phyloP scores from a whole-genome alignment of 345 rosid genomes.

The Linum lewisii region DNA sequence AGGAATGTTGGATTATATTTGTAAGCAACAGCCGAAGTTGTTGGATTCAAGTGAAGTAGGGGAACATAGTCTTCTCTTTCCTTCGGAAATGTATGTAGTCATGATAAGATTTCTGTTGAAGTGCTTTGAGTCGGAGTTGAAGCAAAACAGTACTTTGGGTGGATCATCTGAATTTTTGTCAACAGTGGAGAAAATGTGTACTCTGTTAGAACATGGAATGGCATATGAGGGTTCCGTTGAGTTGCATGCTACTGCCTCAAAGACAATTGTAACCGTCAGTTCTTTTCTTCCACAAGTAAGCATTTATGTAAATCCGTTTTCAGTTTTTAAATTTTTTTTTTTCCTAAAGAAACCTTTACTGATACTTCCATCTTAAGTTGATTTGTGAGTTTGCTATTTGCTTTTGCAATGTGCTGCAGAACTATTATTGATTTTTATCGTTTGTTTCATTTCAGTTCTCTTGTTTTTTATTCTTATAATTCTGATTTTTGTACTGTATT shows the following conservation, averaged over 20 bases:
- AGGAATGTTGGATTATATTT: slow-evolving; percentile 62
- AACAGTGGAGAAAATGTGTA: slow-evolving; percentile 57
- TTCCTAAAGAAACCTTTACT: not conserved
- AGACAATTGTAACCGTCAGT: slow-evolving; percentile 62
- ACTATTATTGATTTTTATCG: slow-evolving; percentile 5
- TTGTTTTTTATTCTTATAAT: slow-evolving; percentile 1
- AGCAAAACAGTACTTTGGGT: slow-evolving; percentile 36
- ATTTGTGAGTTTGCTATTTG: not conserved
- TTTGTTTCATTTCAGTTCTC: slow-evolving; percentile 3
- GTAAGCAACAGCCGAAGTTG: slow-evolving; percentile 66
- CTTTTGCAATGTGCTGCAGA: not conserved
- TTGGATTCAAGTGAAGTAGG: slow-evolving; percentile 57
- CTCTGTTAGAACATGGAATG: slow-evolving; percentile 79
- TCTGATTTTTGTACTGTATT: not conserved
- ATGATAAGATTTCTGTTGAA: slow-evolving; percentile 69
- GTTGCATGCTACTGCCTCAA: slow-evolving; percentile 78
- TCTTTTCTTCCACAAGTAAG: slow-evolving; percentile 73
- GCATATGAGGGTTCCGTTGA: slow-evolving; percentile 73
- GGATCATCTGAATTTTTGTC: slow-evolving; percentile 50
- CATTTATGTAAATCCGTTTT: not conserved
- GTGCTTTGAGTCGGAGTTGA: slow-evolving; percentile 80
- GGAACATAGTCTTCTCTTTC: slow-evolving; percentile 68
- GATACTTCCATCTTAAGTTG: not conserved
- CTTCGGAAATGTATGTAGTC: slow-evolving; percentile 59
- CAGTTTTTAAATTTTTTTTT: too few relatives aligned